These are phyloP conservation scores for Rhododendron mucronatum DNA, from an alignment of 148 eudicot genomes.

Conservation along the genomic window DNA sequence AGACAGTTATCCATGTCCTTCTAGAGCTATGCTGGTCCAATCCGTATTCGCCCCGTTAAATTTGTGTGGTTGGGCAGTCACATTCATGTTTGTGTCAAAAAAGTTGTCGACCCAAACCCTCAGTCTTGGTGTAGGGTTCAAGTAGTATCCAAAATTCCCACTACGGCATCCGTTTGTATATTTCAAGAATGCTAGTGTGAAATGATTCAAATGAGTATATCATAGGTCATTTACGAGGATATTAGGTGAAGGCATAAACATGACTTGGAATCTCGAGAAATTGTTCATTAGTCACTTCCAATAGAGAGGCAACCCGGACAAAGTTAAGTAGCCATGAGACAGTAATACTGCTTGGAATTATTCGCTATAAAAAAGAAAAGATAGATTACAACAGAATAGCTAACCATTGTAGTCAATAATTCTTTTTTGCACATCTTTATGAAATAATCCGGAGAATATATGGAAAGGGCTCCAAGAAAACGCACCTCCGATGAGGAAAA, in stretches of 20 bases:
- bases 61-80: neutral
- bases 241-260: neutral
- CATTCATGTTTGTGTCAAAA: too few species aligned
- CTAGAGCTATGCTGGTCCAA: neutral
- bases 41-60: neutral
- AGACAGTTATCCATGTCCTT: too few species aligned
- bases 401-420: neutral
- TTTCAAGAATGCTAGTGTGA: neutral
- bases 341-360: neutral
- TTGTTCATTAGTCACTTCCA: too few species aligned
- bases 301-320: neutral
- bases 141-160: neutral
- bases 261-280: neutral
- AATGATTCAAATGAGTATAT: neutral
- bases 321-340: neutral
- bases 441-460: too few species aligned
- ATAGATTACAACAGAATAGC: neutral
- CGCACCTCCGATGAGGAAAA: neutral
- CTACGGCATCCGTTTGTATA: neutral
- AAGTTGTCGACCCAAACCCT: too few species aligned
- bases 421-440: neutral
- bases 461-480: neutral
- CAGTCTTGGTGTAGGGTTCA: neutral
- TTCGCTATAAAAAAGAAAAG: too few species aligned
- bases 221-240: neutral